Evolutionary conservation across 108 stramenopile genomes (phyloP).

Genomic region (Aureococcus anophagefferens): DNA sequence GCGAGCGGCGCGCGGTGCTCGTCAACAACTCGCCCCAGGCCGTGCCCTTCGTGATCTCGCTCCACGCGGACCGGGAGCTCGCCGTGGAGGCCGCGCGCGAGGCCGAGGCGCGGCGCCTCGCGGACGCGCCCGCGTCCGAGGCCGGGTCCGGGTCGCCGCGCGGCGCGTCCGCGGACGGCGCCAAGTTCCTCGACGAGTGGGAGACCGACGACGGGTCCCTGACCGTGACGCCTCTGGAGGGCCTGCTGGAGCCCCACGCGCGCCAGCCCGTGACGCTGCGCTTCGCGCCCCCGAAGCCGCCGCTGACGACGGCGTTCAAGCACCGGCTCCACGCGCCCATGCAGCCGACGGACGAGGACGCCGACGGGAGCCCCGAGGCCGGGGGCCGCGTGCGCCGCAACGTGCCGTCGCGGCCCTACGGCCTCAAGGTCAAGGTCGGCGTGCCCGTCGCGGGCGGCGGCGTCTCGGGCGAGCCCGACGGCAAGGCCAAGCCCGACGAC

Average conservation of each 20-base stretch:
- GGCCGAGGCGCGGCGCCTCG: neutral
- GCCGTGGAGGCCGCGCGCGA: neutral
- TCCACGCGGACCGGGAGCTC: conserved; percentile 13
- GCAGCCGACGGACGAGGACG: too few species aligned
- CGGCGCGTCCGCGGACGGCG: neutral
- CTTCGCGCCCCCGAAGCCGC: conserved; percentile 5
- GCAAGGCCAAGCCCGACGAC: too few species aligned
- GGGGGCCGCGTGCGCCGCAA: neutral
- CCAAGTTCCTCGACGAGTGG: neutral
- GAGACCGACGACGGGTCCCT: conserved; percentile 7
- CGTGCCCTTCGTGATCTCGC: conserved; percentile 11
- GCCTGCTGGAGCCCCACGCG: conserved; percentile 15
- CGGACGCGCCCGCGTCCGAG: neutral
- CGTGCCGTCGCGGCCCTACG: conserved; percentile 3
- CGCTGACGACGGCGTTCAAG: too few species aligned
- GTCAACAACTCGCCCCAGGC: conserved; percentile 27
- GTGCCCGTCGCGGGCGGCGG: neutral
- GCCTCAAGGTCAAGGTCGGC: conserved; percentile 9
- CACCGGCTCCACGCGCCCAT: too few species aligned
- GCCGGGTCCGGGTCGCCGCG: neutral
- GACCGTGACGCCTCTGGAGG: conserved; percentile 9
- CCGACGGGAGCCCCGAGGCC: too few species aligned
- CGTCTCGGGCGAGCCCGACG: too few species aligned
- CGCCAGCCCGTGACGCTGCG: conserved; percentile 9
- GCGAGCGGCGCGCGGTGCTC: conserved; percentile 3